Evolutionary conservation across 208 protist genomes (phyloP), one percentile per base, ranked within the genome.

Genomic region (Trypanosoma vivax): DNA sequence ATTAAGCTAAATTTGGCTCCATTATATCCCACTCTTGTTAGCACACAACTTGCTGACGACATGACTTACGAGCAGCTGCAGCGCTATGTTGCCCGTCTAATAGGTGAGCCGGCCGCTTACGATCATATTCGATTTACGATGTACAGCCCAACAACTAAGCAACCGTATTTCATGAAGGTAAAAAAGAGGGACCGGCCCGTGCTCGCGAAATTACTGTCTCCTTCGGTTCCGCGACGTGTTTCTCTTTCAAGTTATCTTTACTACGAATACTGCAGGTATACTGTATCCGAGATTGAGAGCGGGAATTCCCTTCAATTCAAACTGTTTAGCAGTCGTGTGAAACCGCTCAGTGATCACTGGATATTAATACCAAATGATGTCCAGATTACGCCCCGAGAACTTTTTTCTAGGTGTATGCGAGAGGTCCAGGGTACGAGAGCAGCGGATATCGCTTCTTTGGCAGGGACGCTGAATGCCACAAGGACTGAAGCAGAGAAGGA

Each of bases 1-100:
- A 75, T 94, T 24, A 73, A 73, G 18, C 73, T 91, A 25, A 88
- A 90, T 54, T 51, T 59, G 21, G 65, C 78, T 13, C 87, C 80
- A 5, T 60, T 60, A 24, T 94, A 79, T 61, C 73, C 80, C 2
- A 64, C 73, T 10, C 70, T 94, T 11, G 70, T 89, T 34, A 43
- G 65, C 30, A 84, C 81, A 10, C 69, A 86, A 53, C 46, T 94
- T 16, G 76, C 77, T 19, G 79, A 83, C 25, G 79, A 86, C 43
- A 88, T 91, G 80, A 84, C 78, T 33, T 94, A 94, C 55, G 80
- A 91, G 61, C 87, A 94, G 65, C 83, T 94, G 18, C 87, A 94
- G 58, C 76, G 82, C 14, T 91, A 88, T 51, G 77, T 86, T 13
- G 87, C 80, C 30, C 60, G 60, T 5, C 67, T 90, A 28, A 80